phyloP scores from a whole-genome alignment of 2,329 filamentous ascomycete genomes.

The Curvularia sp. region DNA sequence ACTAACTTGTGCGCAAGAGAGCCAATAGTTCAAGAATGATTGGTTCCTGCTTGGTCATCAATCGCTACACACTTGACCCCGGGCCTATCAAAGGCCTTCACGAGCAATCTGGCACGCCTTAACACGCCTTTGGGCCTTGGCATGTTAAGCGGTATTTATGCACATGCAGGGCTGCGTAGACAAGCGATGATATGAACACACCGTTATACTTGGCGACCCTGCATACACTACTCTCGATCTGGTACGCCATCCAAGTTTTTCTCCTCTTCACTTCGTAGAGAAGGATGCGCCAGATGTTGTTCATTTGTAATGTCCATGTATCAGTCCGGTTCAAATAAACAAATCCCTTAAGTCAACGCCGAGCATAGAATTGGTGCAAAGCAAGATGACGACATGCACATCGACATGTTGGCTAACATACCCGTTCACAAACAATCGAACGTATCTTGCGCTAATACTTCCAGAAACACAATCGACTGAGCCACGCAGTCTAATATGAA shows the following conservation, averaged over 20 bases:
- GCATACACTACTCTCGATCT: neutral
- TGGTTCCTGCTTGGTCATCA: too few species aligned
- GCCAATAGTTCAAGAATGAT: too few species aligned
- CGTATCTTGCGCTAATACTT: neutral
- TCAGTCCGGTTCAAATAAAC: neutral
- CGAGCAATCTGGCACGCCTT: neutral
- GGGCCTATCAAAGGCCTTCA: too few species aligned
- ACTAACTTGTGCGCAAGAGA: too few species aligned
- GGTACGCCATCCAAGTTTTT: neutral
- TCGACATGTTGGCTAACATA: neutral
- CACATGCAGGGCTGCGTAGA: neutral
- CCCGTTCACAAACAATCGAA: too few species aligned
- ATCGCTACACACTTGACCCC: too few species aligned
- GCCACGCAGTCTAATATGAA: conserved; percentile 21
- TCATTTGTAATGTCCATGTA: neutral
- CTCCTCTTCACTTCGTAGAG: neutral
- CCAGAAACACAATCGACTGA: neutral
- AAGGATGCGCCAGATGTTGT: neutral
- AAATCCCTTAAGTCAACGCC: neutral
- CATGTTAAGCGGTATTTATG: neutral
- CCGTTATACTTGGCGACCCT: neutral
- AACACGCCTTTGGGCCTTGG: neutral
- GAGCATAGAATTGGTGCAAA: neutral
- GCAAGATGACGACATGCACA: neutral
- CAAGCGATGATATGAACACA: too few species aligned